phyloP scores from a whole-genome alignment of 345 rosid species.

The Melastoma malabathricum region DNA sequence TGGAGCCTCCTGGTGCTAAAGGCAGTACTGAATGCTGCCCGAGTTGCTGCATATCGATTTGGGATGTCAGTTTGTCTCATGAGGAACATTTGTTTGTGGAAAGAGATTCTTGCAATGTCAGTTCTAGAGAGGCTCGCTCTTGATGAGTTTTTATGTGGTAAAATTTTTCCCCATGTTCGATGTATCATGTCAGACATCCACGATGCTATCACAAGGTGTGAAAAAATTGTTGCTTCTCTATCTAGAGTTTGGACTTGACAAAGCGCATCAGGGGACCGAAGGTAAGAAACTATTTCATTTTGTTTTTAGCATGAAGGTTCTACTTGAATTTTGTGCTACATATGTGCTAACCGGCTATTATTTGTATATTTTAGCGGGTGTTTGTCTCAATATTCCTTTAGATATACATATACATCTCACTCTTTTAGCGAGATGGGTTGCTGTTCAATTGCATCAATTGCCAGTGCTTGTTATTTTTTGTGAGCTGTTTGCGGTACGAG shows the following conservation, averaged over 20 bases:
- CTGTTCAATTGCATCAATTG: no score
- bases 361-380: no score
- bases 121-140: slow-evolving; percentile 75
- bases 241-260: slow-evolving; percentile 76
- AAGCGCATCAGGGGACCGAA: slow-evolving; percentile 37
- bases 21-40: slow-evolving; percentile 80
- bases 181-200: slow-evolving; percentile 66
- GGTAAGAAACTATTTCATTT: slow-evolving; percentile 20
- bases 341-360: no score
- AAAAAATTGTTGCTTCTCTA: slow-evolving; percentile 61
- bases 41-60: slow-evolving; percentile 73
- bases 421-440: no score
- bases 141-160: slow-evolving; percentile 64
- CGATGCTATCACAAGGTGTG: slow-evolving; percentile 76
- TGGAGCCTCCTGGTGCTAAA: slow-evolving; percentile 72
- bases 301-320: background rate
- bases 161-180: slow-evolving; percentile 72
- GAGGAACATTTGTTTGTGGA: slow-evolving; percentile 88
- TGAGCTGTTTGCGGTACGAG: no score
- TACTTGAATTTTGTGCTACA: no score
- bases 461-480: no score
- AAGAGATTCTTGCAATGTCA: slow-evolving; percentile 65
- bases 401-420: no score
- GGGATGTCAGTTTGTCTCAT: slow-evolving; percentile 77
- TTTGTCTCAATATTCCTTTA: no score